A percentile compares a stretch with the other conserved stretches of the same genome.
phyloP scores from a whole-genome alignment of 495 filamentous ascomycete species.

The Aspergillus egyptiacus region DNA sequence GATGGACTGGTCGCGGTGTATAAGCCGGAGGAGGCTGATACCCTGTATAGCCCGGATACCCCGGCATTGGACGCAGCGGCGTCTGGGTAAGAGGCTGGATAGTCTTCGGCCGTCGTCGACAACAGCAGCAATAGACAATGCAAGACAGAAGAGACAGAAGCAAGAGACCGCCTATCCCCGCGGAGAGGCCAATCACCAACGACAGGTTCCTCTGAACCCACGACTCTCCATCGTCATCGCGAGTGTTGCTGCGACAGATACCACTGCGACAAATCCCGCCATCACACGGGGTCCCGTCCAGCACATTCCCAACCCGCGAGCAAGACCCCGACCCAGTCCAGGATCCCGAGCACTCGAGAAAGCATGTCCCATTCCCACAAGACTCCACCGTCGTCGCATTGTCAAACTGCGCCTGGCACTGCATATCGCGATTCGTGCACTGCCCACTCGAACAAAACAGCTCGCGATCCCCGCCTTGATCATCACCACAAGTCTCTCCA shows the following conservation, averaged over 20 bases:
- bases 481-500: constrained; percentile 54
- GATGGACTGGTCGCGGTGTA: background rate
- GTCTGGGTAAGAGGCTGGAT: background rate
- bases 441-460: constrained; percentile 76
- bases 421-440: constrained; percentile 72
- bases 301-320: constrained; percentile 72
- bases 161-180: constrained; percentile 57
- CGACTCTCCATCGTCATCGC: constrained; percentile 48
- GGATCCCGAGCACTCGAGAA: constrained; percentile 65
- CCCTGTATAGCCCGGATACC: background rate
- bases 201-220: constrained; percentile 60
- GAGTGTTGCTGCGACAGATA: constrained; percentile 36
- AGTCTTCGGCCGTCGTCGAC: background rate
- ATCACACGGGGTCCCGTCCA: constrained; percentile 76
- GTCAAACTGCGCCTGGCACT: constrained; percentile 5
- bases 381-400: constrained; percentile 2
- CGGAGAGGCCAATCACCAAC: constrained; percentile 60
- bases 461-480: constrained; percentile 46
- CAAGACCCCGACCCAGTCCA: constrained; percentile 45
- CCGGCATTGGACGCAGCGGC: background rate
- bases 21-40: constrained; percentile 1
- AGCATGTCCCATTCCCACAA: constrained; percentile 62
- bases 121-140: constrained; percentile 41
- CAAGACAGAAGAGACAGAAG: constrained; percentile 52
- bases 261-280: constrained; percentile 68